A percentile compares a stretch with the other conserved stretches of the same genome.
Evolutionary conservation across 441 rosid genomes (phyloP).

Genomic region (Erodium trifolium): DNA sequence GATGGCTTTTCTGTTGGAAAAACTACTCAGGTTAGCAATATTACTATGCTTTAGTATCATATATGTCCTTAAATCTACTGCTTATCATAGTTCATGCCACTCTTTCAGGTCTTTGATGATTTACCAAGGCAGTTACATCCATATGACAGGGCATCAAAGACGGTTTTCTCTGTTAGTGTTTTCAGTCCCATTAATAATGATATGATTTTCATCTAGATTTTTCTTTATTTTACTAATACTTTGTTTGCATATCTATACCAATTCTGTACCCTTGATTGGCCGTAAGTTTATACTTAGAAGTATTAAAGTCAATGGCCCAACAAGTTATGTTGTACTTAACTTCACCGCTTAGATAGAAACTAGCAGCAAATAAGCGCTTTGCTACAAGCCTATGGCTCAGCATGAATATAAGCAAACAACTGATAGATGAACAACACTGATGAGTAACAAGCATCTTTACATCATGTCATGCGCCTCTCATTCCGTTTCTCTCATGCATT

Average conservation of each 20-base stretch:
- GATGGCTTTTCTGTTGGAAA: constrained; percentile 27
- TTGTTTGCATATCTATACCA: not conserved
- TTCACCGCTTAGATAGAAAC: too few relatives aligned
- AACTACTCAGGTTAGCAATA: constrained; percentile 22
- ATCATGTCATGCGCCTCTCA: too few relatives aligned
- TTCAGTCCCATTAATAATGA: not conserved
- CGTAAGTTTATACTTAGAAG: too few relatives aligned
- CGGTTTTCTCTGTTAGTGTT: constrained; percentile 24
- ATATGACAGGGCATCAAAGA: constrained; percentile 20
- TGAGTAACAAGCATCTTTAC: not conserved
- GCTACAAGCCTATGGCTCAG: not conserved
- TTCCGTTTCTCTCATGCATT: not conserved
- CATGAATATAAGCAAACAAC: not conserved
- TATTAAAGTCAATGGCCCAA: too few relatives aligned
- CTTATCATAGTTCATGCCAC: not conserved
- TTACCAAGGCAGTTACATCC: constrained; percentile 20
- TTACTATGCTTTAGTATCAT: not conserved
- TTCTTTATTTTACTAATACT: not conserved
- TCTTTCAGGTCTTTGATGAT: constrained; percentile 19
- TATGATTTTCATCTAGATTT: not conserved
- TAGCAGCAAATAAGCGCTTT: too few relatives aligned
- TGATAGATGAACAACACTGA: not conserved
- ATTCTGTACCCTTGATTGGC: not conserved
- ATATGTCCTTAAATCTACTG: not conserved
- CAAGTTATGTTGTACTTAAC: too few relatives aligned